A percentile compares a stretch with the other conserved stretches of the same genome.
phyloP scores from a whole-genome alignment of 2,329 filamentous ascomycete species.

The Pseudogymnoascus sp. region DNA sequence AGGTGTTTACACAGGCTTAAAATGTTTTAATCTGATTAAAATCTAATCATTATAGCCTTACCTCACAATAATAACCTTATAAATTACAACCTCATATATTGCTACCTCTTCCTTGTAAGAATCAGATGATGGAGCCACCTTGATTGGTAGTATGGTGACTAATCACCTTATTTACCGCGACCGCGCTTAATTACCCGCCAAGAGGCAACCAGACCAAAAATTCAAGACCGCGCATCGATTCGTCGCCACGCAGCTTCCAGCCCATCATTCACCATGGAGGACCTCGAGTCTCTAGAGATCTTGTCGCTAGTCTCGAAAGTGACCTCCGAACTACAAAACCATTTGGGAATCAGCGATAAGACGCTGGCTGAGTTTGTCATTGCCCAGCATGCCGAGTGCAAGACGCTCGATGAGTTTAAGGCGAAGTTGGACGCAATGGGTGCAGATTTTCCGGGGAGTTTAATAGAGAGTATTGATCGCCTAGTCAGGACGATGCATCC shows the following conservation, averaged over 20 bases:
- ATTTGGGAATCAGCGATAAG: conserved; percentile 85
- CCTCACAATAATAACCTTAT: no score
- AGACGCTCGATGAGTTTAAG: conserved; percentile 64
- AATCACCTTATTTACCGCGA: neutral
- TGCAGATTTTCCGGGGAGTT: conserved; percentile 72
- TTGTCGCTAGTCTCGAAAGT: conserved; percentile 93
- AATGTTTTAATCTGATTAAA: neutral
- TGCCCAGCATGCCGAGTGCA: conserved; percentile 72
- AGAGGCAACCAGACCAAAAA: neutral
- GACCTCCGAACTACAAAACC: conserved; percentile 87
- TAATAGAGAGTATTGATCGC: conserved; percentile 87
- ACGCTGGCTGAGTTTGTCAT: conserved; percentile 96
- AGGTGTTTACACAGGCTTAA: neutral
- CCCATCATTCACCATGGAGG: conserved; percentile 31
- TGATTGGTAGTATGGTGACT: neutral
- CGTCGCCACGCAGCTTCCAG: neutral
- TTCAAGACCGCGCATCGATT: neutral
- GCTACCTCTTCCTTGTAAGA: neutral
- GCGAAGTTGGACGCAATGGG: conserved; percentile 65
- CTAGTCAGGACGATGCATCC: conserved; percentile 86
- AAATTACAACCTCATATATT: neutral
- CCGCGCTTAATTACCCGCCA: neutral
- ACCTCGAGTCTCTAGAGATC: conserved; percentile 82
- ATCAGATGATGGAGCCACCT: neutral
- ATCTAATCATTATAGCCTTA: neutral